Evolutionary conservation across 2,329 filamentous ascomycete genomes (phyloP).

Genomic region (Paracorniculantispora psalliotae): DNA sequence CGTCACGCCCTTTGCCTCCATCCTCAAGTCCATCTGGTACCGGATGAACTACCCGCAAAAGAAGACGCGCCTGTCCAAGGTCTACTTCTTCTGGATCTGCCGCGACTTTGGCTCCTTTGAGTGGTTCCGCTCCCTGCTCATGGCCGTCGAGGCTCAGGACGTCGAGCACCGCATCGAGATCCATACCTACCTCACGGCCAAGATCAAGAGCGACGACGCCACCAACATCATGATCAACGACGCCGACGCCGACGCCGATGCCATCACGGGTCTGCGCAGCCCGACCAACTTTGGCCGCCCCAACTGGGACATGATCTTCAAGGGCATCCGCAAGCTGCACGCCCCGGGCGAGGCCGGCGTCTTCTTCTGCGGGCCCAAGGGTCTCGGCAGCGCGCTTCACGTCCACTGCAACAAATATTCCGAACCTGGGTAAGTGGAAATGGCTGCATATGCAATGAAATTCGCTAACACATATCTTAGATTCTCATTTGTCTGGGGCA

Average conservation of each 20-base stretch:
- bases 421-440: conserved; percentile 62
- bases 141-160: conserved; percentile 84
- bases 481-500: conserved; percentile 64
- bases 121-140: conserved; percentile 80
- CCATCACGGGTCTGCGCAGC: conserved; percentile 75
- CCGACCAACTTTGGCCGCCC: conserved; percentile 82
- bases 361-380: conserved; percentile 84
- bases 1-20: conserved; percentile 81
- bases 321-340: conserved; percentile 75
- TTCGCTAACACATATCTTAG: conserved; percentile 29
- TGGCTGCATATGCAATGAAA: neutral
- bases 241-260: conserved; percentile 76
- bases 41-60: conserved; percentile 82
- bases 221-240: conserved; percentile 94
- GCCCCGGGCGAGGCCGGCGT: conserved; percentile 68
- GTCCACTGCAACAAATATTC: conserved; percentile 86
- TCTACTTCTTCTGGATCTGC: conserved; percentile 93
- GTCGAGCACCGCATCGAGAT: conserved; percentile 81
- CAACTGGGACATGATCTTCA: conserved; percentile 89
- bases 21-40: conserved; percentile 90
- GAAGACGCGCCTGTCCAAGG: conserved; percentile 74
- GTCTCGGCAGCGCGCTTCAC: conserved; percentile 69
- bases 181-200: conserved; percentile 81
- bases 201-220: conserved; percentile 79
- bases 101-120: conserved; percentile 83